Percentiles rank a stretch among this genome's conserved stretches.
Evolutionary conservation across 257 asterid genomes (phyloP).

Genomic region (Forsythia suspensa): DNA sequence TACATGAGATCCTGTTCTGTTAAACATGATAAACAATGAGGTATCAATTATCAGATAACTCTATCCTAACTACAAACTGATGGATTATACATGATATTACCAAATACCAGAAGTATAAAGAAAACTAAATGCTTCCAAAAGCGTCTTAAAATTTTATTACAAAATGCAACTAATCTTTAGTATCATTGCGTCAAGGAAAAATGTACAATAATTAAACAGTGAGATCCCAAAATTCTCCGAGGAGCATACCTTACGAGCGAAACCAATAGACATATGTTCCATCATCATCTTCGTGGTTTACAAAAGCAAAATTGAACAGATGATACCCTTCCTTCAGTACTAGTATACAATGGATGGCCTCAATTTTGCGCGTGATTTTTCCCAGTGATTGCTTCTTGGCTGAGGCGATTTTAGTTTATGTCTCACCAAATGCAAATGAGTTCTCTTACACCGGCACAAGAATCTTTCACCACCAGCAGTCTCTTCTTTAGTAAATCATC

Average conservation of each 20-base stretch:
- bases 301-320: not conserved
- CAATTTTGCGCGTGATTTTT: conserved; percentile 6
- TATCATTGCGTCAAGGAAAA: not conserved
- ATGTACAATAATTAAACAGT: not conserved
- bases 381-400: not conserved
- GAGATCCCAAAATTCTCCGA: not conserved
- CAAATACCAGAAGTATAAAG: not conserved
- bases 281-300: not conserved
- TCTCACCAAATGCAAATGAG: not conserved
- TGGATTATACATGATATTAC: not conserved
- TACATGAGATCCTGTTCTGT: not conserved
- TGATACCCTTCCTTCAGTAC: not conserved
- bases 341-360: not conserved
- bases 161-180: not conserved
- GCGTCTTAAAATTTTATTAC: not conserved
- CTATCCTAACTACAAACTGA: not conserved
- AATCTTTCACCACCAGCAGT: conserved; percentile 1
- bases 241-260: not conserved
- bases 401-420: not conserved
- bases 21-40: not conserved
- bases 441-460: not conserved
- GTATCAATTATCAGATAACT: not conserved
- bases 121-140: not conserved
- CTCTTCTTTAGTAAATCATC: not conserved
- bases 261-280: not conserved